These are phyloP conservation scores for Pythium coloratum DNA, from an alignment of 352 stramenopile species.

Conservation along the genomic window DNA sequence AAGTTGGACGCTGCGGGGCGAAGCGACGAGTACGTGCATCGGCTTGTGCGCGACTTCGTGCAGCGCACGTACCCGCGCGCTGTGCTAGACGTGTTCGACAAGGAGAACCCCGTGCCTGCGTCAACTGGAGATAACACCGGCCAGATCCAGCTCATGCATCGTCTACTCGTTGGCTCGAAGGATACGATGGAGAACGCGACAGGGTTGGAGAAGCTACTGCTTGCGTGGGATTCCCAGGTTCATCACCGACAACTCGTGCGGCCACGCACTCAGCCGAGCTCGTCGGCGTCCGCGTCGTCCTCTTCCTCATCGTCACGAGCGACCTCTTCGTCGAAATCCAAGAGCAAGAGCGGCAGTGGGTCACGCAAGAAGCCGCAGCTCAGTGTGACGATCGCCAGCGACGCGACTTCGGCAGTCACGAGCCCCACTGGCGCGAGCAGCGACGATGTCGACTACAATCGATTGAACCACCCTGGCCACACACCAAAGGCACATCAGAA, in stretches of 20 bases:
- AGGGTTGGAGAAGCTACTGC: constrained; percentile 37
- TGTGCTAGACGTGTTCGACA: constrained; percentile 24
- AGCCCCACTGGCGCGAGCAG: background rate
- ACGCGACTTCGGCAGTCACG: background rate
- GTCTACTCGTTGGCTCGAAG: background rate
- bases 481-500: constrained; percentile 46
- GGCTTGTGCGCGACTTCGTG: constrained; percentile 69
- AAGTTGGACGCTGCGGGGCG: background rate
- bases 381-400: constrained; percentile 18
- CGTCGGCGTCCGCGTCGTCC: background rate
- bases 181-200: constrained; percentile 10
- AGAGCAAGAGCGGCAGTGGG: constrained; percentile 8
- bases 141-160: background rate
- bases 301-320: constrained; percentile 37
- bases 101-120: constrained; percentile 1
- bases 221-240: constrained; percentile 26
- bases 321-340: background rate
- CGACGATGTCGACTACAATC: constrained; percentile 44
- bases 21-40: constrained; percentile 34
- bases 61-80: constrained; percentile 38
- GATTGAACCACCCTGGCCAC: constrained; percentile 57
- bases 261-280: background rate
- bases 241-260: constrained; percentile 12
- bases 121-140: background rate
- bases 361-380: constrained; percentile 27